Evolutionary conservation across 2,329 filamentous ascomycete genomes (phyloP), one percentile per base, ranked within the genome.

Genomic region (Ambrosiella xylebori): DNA sequence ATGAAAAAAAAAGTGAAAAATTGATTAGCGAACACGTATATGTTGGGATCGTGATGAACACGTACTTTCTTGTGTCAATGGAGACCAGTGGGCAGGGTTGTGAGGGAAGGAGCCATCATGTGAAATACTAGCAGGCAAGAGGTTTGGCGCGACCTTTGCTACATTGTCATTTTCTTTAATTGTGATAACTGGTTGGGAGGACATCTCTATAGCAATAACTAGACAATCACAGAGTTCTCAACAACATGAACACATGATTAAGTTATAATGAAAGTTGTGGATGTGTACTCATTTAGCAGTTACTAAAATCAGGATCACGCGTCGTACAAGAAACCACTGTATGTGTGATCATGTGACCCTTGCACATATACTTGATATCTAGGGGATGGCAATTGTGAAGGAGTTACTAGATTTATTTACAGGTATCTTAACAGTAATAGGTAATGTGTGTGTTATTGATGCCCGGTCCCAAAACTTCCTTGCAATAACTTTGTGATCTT

Each of bases 81-180:
- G 51, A 36, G 17, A 75, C 88, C 89, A 96, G 67, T 87, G 88
- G 49, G 81, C 73, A 19, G 78, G 69, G 4, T 78, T 72, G 1
- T 80, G 73, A 55, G 82, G 77, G 57, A 91, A 74, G 1, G 81
- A 75, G 1, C 90, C 90, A 64, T 86, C 80, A 68, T 94, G 84
- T 64, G 90, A 78, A 65, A 96, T 80, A 57, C 81, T 79, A 65
- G 87, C 93, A 2, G 90, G 89, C 12, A 96, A 75, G 17, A 95
- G 72, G 65, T 95, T 84, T 3, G 84, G 79, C 0, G 74, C 79
- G 57, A 74, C 73, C 60, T 74, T 74, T 17, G 59, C 49, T 1
- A 59, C 59, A 5, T 60, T 57, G 1, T 64, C 57, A 27, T 63
- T 58, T 4, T 65, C 61, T n/a, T 68, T 65, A 37, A 77, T 65